phyloP scores from a whole-genome alignment of 495 filamentous ascomycete genomes.

The Xylaria curta region DNA sequence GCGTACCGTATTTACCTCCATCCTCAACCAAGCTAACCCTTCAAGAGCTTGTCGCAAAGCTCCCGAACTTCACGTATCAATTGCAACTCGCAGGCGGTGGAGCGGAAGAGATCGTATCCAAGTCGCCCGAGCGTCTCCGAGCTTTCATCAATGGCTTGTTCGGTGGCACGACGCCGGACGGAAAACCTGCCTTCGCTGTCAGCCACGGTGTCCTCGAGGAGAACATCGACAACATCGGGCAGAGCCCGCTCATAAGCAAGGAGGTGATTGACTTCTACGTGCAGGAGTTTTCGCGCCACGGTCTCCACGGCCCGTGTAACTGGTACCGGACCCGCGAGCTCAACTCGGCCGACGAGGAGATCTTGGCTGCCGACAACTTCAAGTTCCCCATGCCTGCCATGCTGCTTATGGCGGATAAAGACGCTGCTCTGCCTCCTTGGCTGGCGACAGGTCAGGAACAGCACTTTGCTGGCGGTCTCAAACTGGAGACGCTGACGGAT shows the following conservation, averaged over 20 bases:
- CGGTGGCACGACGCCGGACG: conserved; percentile 63
- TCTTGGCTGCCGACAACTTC: conserved; percentile 43
- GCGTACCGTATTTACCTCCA: conserved; percentile 72
- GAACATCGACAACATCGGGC: conserved; percentile 57
- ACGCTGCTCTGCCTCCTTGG: conserved; percentile 68
- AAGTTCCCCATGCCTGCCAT: conserved; percentile 72
- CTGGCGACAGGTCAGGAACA: conserved; percentile 73
- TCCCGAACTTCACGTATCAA: conserved; percentile 86
- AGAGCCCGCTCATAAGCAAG: conserved; percentile 61
- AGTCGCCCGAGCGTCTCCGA: conserved; percentile 60
- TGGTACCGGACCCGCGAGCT: conserved; percentile 79
- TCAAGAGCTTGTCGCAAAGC: conserved; percentile 59
- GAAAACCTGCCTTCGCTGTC: conserved; percentile 60
- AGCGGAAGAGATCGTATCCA: conserved; percentile 65
- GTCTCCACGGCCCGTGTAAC: conserved; percentile 75
- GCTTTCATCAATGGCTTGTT: conserved; percentile 74
- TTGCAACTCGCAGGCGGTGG: conserved; percentile 72
- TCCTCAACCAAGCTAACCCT: conserved; percentile 54
- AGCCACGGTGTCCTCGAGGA: conserved; percentile 61
- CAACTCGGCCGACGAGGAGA: conserved; percentile 79
- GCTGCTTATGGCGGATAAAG: conserved; percentile 74
- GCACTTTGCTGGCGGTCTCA: conserved; percentile 64
- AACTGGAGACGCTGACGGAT: conserved; percentile 57
- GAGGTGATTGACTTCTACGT: conserved; percentile 81
- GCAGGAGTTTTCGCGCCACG: conserved; percentile 69